Percentiles rank a stretch among this genome's conserved stretches.
These are phyloP conservation scores for Penicillium sp. DNA, from an alignment of 2,329 filamentous ascomycete species.

Conservation along the genomic window DNA sequence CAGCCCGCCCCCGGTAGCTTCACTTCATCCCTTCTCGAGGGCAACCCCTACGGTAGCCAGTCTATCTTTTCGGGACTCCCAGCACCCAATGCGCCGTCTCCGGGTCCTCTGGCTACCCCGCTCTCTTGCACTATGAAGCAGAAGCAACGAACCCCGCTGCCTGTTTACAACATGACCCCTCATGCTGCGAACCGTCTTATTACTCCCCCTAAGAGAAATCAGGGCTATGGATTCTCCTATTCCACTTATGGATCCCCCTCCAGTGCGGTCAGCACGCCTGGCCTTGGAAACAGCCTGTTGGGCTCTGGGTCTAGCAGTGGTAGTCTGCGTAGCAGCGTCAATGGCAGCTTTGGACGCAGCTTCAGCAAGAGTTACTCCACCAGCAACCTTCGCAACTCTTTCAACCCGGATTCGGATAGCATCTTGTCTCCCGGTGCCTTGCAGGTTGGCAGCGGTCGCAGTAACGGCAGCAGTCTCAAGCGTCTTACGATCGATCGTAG, in stretches of 20 bases:
- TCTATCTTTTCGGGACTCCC: slow-evolving; percentile 77
- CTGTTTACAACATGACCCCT: slow-evolving; percentile 84
- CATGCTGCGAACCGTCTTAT: slow-evolving; percentile 74
- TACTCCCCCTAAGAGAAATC: slow-evolving; percentile 73
- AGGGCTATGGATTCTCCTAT: slow-evolving; percentile 87
- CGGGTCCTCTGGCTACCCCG: slow-evolving; percentile 88
- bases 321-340: slow-evolving; percentile 28
- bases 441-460: slow-evolving; percentile 65
- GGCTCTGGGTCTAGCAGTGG: slow-evolving; percentile 10
- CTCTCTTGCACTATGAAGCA: slow-evolving; percentile 73
- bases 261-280: slow-evolving; percentile 66
- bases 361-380: slow-evolving; percentile 86
- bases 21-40: slow-evolving; percentile 75
- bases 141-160: slow-evolving; percentile 75
- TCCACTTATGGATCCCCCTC: slow-evolving; percentile 85
- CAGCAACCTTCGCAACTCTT: slow-evolving; percentile 79
- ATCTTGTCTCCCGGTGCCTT: slow-evolving; percentile 84
- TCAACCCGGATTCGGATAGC: slow-evolving; percentile 74
- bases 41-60: slow-evolving; percentile 86
- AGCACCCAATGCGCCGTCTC: slow-evolving; percentile 64
- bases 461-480: slow-evolving; percentile 73
- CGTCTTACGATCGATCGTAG: slow-evolving; percentile 89
- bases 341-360: slow-evolving; percentile 64
- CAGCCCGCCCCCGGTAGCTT: slow-evolving; percentile 51
- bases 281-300: slow-evolving; percentile 65